Evolutionary conservation across 805 yeast species (phyloP), one percentile per base, ranked within the genome.

Genomic region (Hanseniaspora nectarophila): DNA sequence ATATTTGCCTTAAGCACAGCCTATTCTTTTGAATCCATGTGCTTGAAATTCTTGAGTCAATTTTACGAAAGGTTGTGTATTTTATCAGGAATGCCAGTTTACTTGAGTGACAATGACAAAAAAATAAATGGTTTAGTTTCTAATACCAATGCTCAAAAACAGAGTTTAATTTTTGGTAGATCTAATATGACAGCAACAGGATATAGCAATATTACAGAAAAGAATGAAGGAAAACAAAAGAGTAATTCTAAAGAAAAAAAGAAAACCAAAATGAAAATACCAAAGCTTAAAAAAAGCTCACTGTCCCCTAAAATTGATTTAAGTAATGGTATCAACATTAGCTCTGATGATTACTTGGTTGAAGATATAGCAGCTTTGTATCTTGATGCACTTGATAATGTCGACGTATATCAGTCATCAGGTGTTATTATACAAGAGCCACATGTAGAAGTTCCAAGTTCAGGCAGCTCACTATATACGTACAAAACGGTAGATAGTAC

Each of bases 61-160:
- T 63, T 64, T 43, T 65, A 63, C 54, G 58, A 63, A 8, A 59
- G 63, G 32, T 55, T 63, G 40, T 50, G 62, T 37, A 54, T 61
- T 21, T 24, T 63, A 12, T 60, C 63, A 52, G 67, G 67, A 7
- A 45, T 62, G 42, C 59, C 65, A 5, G 56, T 63, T 12, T 55
- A 58, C 15, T 15, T 33, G 3, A 45, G 42, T 26, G 44, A 20
- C 16, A 39, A n/a, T 16, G 13, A 15, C 16, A 24, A 51, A 42
- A 39, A 45, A 20, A 31, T 21, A 5, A 33, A 33, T 5, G 28
- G 40, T 9, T 21, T 37, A 21, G 40, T 26, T 13, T 18, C 43
- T 5, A 29, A 26, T 16, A 9, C 43, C 1, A 20, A 24, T 20
- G 12, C 16, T 15, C 37, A 37, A 32, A 37, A 20, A 16, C 43